Conservation (phyloP, 225 moss, liverwort and hornwort species). For the Ulota crispa region DNA sequence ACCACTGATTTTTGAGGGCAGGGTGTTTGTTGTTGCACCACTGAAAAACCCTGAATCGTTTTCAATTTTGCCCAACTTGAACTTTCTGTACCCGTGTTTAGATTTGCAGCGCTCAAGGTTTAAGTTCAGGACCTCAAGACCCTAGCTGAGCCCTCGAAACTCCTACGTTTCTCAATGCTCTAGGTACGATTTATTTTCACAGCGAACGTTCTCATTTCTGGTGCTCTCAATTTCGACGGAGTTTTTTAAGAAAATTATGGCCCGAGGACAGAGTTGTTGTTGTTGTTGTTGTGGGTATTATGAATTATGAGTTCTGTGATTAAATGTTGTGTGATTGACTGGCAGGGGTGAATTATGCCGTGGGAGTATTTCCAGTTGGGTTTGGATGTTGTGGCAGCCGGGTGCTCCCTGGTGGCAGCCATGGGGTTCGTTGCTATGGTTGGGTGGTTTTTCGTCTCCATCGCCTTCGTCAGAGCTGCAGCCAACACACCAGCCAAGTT, state of each 20-base stretch:
- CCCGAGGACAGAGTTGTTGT: not conserved
- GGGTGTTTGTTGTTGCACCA: not conserved
- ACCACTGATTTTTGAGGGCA: too few relatives aligned
- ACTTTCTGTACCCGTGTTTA: not conserved
- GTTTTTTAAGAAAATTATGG: not conserved
- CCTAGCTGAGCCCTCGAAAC: too few relatives aligned
- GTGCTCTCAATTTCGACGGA: not conserved
- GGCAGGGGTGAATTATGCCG: constrained; percentile 19
- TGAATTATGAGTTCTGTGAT: not conserved
- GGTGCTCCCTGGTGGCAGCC: constrained; percentile 36
- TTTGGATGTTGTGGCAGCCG: constrained; percentile 38
- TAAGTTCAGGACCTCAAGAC: not conserved
- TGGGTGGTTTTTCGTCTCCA: constrained; percentile 36
- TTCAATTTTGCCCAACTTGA: not conserved
- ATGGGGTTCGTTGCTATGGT: constrained; percentile 34
- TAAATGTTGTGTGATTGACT: not conserved
- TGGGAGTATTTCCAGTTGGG: constrained; percentile 35
- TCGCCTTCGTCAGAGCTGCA: constrained; percentile 46
- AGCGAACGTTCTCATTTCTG: not conserved
- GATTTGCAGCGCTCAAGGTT: not conserved
- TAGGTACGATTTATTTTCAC: not conserved
- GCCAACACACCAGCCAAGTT: constrained; percentile 15
- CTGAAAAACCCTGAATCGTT: too few relatives aligned
- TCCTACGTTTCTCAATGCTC: not conserved
- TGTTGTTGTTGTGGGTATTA: not conserved